These are phyloP conservation scores for Canariomyces notabilis DNA, from an alignment of 2,329 filamentous ascomycete species.

Conservation along the genomic window DNA sequence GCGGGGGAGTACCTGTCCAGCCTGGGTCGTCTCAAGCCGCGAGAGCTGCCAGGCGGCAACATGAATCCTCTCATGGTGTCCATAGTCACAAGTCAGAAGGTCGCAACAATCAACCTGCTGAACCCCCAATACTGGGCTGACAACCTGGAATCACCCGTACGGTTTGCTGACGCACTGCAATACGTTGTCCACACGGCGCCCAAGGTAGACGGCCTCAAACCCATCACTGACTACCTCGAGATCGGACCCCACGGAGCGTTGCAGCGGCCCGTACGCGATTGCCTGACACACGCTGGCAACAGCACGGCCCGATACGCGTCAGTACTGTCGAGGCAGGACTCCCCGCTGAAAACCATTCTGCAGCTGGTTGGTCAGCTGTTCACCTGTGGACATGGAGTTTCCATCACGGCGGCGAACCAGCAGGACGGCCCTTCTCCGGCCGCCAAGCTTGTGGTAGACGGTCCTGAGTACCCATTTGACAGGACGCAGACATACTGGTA, in stretches of 20 bases:
- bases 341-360: not conserved
- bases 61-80: not conserved
- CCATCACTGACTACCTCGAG: not conserved
- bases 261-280: not conserved
- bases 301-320: not conserved
- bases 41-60: not conserved
- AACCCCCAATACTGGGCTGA: slow-evolving; percentile 28
- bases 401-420: not conserved
- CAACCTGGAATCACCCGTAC: slow-evolving; percentile 31
- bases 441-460: not conserved
- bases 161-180: slow-evolving; percentile 28
- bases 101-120: not conserved
- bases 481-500: slow-evolving; percentile 35
- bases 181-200: slow-evolving; percentile 7
- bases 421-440: not conserved
- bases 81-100: not conserved
- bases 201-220: not conserved
- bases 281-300: not conserved
- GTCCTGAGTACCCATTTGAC: slow-evolving; percentile 38
- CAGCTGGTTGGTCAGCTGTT: not conserved
- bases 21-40: not conserved
- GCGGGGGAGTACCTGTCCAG: not conserved
- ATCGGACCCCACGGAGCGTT: not conserved
- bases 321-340: not conserved
- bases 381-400: not conserved